Evolutionary conservation across 768 basidiomycete species (phyloP), one percentile per base, ranked within the genome.

Genomic region (Leccinum barrowsii): DNA sequence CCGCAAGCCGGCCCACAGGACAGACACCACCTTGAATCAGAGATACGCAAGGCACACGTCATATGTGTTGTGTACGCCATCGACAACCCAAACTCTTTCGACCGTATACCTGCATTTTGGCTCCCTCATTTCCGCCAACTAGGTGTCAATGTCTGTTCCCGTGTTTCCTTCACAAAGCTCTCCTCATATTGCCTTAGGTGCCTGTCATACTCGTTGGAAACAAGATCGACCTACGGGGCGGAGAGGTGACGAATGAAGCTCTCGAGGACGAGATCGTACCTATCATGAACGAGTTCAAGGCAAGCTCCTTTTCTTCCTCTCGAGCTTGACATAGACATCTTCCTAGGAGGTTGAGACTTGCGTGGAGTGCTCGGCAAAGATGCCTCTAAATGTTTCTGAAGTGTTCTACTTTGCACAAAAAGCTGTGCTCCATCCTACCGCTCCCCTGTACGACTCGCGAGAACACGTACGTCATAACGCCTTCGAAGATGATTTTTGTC

Each of bases 231-330:
- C 74, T 98, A 50, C 82, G 96, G 17, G 94, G 92, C 4, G 95
- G 94, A 2, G 85, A 91, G 67, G 92, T 98, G 42, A 94, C 95
- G 26, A 96, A 97, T 67, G 87, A 96, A 69, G 92, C 90, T 2
- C 75, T 99, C 59, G 94, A 96, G 73, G 93, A 90, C 60, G 96
- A 98, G 74, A 95, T 98, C 63, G 74, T 90, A 56, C 96, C 96
- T 30, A 94, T 99, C 56, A 99, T 98, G 96, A 87, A 89, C 64
- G 96, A 98, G 74, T 99, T 96, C 85, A 99, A 99, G 84, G 94
- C 87, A 68, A 56, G 75, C 66, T 24, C 32, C 15, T 26, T 30
- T 24, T 52, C 49, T 54, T 35, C 59, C 47, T 54, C 54, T n/a
- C 19, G 11, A 17, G 44, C 42, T 50, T 48, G 6, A 40, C 37